Evolutionary conservation across 257 asterid genomes (phyloP).

Genomic region (Rubia yunnanensis): DNA sequence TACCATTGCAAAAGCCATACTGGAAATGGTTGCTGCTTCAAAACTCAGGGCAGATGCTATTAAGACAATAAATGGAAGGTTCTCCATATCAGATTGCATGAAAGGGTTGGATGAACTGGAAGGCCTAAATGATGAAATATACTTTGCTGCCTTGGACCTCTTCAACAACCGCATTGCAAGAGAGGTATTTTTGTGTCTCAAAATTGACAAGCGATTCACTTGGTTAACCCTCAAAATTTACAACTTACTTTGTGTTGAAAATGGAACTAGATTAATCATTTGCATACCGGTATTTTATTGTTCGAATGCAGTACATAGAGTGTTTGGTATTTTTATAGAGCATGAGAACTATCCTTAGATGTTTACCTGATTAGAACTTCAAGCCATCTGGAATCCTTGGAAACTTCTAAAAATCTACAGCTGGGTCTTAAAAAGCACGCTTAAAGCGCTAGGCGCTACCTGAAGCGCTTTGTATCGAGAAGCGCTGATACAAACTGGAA

Average conservation of each 20-base stretch:
- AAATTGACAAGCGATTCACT: constrained; percentile 49
- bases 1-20: constrained; percentile 58
- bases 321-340: no score
- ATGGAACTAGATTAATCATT: background rate
- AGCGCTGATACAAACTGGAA: no score
- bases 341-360: no score
- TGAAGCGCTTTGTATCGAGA: no score
- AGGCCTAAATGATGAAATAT: constrained; percentile 45
- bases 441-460: no score
- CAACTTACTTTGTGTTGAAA: background rate
- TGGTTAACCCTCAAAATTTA: constrained; percentile 51
- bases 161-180: constrained; percentile 50
- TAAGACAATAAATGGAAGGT: constrained; percentile 34
- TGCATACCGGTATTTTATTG: background rate
- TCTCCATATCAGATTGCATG: constrained; percentile 50
- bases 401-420: no score
- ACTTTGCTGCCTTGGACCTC: constrained; percentile 66
- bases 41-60: constrained; percentile 53
- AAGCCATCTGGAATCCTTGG: no score
- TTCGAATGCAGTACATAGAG: background rate
- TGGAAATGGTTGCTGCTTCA: constrained; percentile 74
- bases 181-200: constrained; percentile 63
- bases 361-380: no score
- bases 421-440: no score
- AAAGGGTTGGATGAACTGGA: constrained; percentile 54